Evolutionary conservation across 2,329 filamentous ascomycete species (phyloP).

Genomic region (Rhexocercosporidium sp.): DNA sequence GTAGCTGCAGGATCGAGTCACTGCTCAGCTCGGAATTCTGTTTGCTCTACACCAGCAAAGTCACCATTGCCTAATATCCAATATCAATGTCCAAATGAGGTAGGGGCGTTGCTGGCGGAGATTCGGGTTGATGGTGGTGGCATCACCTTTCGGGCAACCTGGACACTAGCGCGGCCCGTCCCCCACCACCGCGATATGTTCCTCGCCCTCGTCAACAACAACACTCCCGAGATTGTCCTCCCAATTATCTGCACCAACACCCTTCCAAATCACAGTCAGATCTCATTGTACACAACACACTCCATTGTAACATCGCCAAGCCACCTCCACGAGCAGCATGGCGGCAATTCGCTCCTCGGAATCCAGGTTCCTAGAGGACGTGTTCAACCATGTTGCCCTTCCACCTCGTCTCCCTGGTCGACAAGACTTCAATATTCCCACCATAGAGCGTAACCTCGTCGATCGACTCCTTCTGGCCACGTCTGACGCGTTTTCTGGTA

Average conservation of each 20-base stretch:
- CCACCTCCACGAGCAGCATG: neutral
- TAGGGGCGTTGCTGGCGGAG: neutral
- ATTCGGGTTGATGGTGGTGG: neutral
- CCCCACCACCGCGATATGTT: neutral
- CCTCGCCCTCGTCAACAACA: neutral
- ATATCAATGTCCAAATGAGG: too few species aligned
- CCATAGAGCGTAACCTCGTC: slow-evolving; percentile 18
- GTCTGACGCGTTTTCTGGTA: neutral
- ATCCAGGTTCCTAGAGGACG: slow-evolving; percentile 17
- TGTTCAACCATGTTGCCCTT: slow-evolving; percentile 34
- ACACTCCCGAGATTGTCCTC: too few species aligned
- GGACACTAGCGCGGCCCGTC: neutral
- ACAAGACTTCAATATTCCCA: slow-evolving; percentile 23
- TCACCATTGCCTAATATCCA: neutral
- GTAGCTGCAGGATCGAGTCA: neutral
- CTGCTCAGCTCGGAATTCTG: neutral
- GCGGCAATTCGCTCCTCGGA: neutral
- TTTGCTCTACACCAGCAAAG: neutral
- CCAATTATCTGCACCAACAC: neutral
- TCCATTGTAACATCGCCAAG: neutral
- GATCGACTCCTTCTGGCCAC: slow-evolving; percentile 20
- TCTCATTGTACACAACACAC: neutral
- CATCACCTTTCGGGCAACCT: neutral
- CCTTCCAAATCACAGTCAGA: neutral
- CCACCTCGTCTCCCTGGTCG: slow-evolving; percentile 30